phyloP scores from a whole-genome alignment of 768 basidiomycete genomes.

The Erythrobasidium yunnanense region DNA sequence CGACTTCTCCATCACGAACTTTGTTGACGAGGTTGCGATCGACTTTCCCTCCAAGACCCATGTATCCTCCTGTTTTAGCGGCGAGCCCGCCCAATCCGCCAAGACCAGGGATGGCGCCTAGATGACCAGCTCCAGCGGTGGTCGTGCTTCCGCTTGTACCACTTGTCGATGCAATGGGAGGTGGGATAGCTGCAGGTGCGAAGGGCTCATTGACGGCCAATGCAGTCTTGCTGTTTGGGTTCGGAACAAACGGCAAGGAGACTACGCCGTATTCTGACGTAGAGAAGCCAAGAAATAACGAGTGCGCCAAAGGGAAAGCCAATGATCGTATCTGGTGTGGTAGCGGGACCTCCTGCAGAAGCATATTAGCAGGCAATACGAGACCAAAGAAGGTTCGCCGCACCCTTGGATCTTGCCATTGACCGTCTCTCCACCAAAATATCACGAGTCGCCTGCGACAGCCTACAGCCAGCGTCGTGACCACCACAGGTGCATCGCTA shows the following conservation, averaged over 20 bases:
- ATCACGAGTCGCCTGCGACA: slow-evolving; percentile 74
- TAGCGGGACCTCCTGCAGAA: slow-evolving; percentile 59
- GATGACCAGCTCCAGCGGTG: neutral
- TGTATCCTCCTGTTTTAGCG: slow-evolving; percentile 7
- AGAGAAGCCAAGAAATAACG: slow-evolving; percentile 67
- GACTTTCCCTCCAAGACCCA: slow-evolving; percentile 34
- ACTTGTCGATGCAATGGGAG: neutral
- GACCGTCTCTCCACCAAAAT: slow-evolving; percentile 76
- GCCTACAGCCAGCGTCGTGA: slow-evolving; percentile 72
- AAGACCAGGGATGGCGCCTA: slow-evolving; percentile 24
- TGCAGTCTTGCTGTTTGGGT: slow-evolving; percentile 49
- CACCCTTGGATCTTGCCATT: slow-evolving; percentile 43
- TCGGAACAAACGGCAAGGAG: slow-evolving; percentile 54
- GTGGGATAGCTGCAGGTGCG: slow-evolving; percentile 7
- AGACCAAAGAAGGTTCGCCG: neutral
- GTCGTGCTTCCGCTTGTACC: neutral
- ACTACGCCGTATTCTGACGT: slow-evolving; percentile 55
- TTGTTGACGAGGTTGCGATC: slow-evolving; percentile 55
- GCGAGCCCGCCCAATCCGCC: slow-evolving; percentile 28
- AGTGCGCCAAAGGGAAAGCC: slow-evolving; percentile 56
- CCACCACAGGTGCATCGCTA: slow-evolving; percentile 53
- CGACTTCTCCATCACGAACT: slow-evolving; percentile 50
- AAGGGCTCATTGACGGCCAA: slow-evolving; percentile 29
- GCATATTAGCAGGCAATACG: neutral
- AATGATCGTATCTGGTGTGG: slow-evolving; percentile 85